Conservation (phyloP, 2,329 filamentous ascomycete species). For the Cladosporium sp. region DNA sequence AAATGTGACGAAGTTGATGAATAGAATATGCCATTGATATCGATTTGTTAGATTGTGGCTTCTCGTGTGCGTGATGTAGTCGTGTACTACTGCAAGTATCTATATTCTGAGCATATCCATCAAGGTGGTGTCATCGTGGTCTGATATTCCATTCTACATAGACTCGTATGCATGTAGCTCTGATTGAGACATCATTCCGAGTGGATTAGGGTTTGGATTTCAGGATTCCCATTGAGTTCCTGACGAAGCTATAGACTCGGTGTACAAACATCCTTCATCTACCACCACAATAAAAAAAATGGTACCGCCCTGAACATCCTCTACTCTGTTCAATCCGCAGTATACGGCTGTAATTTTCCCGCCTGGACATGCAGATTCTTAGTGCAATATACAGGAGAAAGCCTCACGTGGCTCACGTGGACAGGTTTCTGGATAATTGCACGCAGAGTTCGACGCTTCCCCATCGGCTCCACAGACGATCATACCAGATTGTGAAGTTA, state of each 20-base stretch:
- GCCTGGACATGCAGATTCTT: background rate
- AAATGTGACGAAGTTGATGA: constrained; percentile 10
- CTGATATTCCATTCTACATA: background rate
- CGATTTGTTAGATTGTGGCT: background rate
- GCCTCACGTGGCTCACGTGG: background rate
- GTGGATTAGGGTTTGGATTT: background rate
- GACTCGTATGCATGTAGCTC: background rate
- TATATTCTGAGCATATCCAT: constrained; percentile 4
- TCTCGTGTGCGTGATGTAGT: background rate
- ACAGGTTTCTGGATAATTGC: constrained; percentile 1
- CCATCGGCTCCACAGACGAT: constrained; percentile 7
- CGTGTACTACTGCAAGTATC: background rate
- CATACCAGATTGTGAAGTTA: background rate
- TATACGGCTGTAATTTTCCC: background rate
- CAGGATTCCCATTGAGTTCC: background rate
- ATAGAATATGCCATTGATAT: background rate
- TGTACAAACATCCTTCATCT: background rate
- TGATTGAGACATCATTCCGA: background rate
- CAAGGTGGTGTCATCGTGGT: constrained; percentile 10
- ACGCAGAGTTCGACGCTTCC: background rate
- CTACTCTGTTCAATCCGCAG: background rate
- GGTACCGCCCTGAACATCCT: background rate
- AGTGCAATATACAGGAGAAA: background rate
- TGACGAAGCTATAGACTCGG: background rate
- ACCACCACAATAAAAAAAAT: background rate